Conservation (phyloP, 352 stramenopile genomes). For the Phytophthora aleatoria region DNA sequence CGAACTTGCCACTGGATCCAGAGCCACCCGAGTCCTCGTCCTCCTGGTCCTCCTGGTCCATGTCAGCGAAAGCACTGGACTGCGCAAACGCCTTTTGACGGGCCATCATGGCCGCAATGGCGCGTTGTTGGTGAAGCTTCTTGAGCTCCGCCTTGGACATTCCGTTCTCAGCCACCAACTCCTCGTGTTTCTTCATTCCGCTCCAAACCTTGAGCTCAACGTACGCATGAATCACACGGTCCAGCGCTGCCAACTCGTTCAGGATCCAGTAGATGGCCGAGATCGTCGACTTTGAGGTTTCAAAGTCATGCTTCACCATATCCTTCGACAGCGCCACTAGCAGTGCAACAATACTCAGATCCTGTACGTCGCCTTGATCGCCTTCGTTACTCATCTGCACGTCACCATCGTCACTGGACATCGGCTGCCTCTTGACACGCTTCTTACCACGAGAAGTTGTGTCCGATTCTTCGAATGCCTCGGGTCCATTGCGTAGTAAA, state of each 20-base stretch:
- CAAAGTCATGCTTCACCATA: conserved; percentile 77
- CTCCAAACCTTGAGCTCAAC: conserved; percentile 69
- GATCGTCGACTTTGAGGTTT: conserved; percentile 79
- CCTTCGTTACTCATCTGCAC: conserved; percentile 79
- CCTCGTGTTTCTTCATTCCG: conserved; percentile 66
- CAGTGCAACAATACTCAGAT: conserved; percentile 65
- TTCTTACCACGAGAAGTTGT: conserved; percentile 62
- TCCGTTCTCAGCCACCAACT: conserved; percentile 51
- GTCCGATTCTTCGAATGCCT: conserved; percentile 66
- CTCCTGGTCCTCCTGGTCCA: conserved; percentile 72
- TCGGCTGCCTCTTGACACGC: conserved; percentile 62
- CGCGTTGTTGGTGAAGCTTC: conserved; percentile 81
- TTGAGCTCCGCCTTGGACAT: conserved; percentile 76
- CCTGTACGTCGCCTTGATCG: conserved; percentile 68
- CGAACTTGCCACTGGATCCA: conserved; percentile 24
- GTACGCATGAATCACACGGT: conserved; percentile 53
- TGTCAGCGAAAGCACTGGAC: conserved; percentile 67
- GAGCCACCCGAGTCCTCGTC: conserved; percentile 39
- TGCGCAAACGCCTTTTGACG: conserved; percentile 79
- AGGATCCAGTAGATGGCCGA: conserved; percentile 86
- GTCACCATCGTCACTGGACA: conserved; percentile 55
- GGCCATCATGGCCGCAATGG: conserved; percentile 86
- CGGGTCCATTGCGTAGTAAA: conserved; percentile 59
- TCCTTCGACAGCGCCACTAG: conserved; percentile 67
- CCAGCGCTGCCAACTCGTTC: conserved; percentile 60